phyloP scores from a whole-genome alignment of 805 yeast species.

The Candida sphagnicola region DNA sequence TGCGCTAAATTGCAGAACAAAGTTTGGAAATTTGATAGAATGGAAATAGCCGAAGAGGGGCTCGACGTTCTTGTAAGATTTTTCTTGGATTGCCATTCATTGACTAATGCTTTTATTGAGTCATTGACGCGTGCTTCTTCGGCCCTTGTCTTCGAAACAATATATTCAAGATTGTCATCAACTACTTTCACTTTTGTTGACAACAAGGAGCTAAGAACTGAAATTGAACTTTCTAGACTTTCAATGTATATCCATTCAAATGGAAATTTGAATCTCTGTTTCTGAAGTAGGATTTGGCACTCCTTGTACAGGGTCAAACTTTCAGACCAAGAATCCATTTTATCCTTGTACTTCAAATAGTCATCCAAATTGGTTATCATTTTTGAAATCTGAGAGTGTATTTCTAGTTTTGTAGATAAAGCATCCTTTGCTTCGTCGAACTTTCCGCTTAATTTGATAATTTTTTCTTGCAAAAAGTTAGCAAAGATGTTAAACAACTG shows the following conservation, averaged over 20 bases:
- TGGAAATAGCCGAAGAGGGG: slow-evolving; percentile 42
- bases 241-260: slow-evolving; percentile 57
- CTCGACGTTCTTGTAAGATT: slow-evolving; percentile 41
- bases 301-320: slow-evolving; percentile 10
- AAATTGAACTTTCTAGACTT: slow-evolving; percentile 52
- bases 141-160: slow-evolving; percentile 37
- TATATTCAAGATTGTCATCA: slow-evolving; percentile 36
- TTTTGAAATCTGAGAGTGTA: slow-evolving; percentile 28
- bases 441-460: slow-evolving; percentile 22
- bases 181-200: slow-evolving; percentile 32
- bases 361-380: slow-evolving; percentile 37
- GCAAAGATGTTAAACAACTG: slow-evolving; percentile 41
- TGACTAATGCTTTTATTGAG: slow-evolving; percentile 21
- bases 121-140: slow-evolving; percentile 37
- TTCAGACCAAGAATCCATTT: slow-evolving; percentile 13
- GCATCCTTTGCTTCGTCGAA: slow-evolving; percentile 7
- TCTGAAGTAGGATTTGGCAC: slow-evolving; percentile 36
- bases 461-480: slow-evolving; percentile 24
- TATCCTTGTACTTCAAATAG: slow-evolving; percentile 9
- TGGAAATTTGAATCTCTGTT: slow-evolving; percentile 46
- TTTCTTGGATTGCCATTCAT: slow-evolving; percentile 47
- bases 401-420: slow-evolving; percentile 32
- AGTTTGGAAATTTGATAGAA: slow-evolving; percentile 24
- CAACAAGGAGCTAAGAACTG: slow-evolving; percentile 38
- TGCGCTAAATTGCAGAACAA: slow-evolving; percentile 2